Evolutionary conservation across 2,329 filamentous ascomycete species (phyloP), one percentile per base, ranked within the genome.

Genomic region (Pezicula neosporulosa): DNA sequence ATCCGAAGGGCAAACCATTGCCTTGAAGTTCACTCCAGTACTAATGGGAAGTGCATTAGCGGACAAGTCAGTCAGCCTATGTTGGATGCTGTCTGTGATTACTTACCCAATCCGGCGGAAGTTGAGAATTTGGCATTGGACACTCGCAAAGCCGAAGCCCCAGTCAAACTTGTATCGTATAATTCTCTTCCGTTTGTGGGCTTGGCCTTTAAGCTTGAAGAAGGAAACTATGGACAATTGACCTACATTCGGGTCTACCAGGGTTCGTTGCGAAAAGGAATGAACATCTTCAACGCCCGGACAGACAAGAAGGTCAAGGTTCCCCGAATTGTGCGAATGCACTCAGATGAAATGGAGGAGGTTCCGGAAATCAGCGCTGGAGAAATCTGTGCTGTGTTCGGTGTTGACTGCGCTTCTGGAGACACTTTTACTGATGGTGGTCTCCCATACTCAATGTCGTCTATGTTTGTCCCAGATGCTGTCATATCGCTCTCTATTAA

Each of bases 271-370:
- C 87, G 78, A 69, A 97, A 96, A 79, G 90, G 92, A 46, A 81
- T 87, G 66, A 90, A 92, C 68, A 85, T 99, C 50, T 96, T 87
- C 81, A 99, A 97, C 72, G 92, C 92, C 8, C 86, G 92, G 62
- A 95, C 84, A 58, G 89, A 93, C 71, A 96, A 97, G 80, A 97
- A 93, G 77, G 87, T 99, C 68, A 92, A 95, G 72, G 87, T 99
- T 52, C 94, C 94, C 18, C 89, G 93, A 66, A 97, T 99, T 64
- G 94, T 99, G 56, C 90, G 94, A 56, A 99, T 99, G 94, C 94
- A 99, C 77, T 96, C 92, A 43, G 96, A 97, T 68, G 94, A 99
- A 67, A 96, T 99, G 93, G 94, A 99, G 71, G 94, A 99, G 66
- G 90, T 97, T 28, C 78, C 75, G 50, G 92, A 97, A 70, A 87